Percentiles rank a stretch among this genome's conserved stretches.
Conservation (phyloP, 2,329 filamentous ascomycete species). For the Penicillium sp. region DNA sequence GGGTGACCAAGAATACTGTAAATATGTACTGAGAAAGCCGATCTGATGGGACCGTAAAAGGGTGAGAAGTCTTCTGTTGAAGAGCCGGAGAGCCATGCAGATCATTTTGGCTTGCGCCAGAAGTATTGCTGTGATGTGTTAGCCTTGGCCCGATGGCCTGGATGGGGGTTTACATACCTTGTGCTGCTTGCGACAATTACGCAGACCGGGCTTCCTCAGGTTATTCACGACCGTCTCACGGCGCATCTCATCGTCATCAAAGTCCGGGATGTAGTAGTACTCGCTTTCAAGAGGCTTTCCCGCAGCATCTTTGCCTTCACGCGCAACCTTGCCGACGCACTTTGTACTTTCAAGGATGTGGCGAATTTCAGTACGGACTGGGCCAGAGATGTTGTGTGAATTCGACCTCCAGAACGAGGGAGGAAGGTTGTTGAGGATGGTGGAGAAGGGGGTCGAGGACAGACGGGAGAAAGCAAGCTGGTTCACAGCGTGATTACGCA, state of each 20-base stretch:
- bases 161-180: slow-evolving; percentile 62
- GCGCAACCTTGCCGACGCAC: slow-evolving; percentile 81
- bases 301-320: slow-evolving; percentile 92
- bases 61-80: neutral
- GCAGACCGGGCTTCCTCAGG: slow-evolving; percentile 79
- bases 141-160: slow-evolving; percentile 13
- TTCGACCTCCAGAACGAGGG: slow-evolving; percentile 53
- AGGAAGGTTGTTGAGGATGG: slow-evolving; percentile 82
- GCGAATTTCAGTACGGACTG: slow-evolving; percentile 62
- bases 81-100: slow-evolving; percentile 2
- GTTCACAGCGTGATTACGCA: slow-evolving; percentile 81
- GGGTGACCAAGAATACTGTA: slow-evolving; percentile 25
- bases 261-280: slow-evolving; percentile 91
- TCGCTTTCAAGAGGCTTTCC: slow-evolving; percentile 92
- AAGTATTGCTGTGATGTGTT: slow-evolving; percentile 59
- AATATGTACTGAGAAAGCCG: slow-evolving; percentile 35
- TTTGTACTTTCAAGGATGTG: slow-evolving; percentile 66
- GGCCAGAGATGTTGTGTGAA: slow-evolving; percentile 37
- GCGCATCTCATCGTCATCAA: slow-evolving; percentile 72
- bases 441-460: slow-evolving; percentile 84
- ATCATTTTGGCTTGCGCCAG: slow-evolving; percentile 60
- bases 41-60: slow-evolving; percentile 7
- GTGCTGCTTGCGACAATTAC: slow-evolving; percentile 89
- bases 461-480: slow-evolving; percentile 92
- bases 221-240: slow-evolving; percentile 79